These are phyloP conservation scores for Arthrobotrys entomopaga DNA, from an alignment of 2,329 filamentous ascomycete species.

Conservation along the genomic window DNA sequence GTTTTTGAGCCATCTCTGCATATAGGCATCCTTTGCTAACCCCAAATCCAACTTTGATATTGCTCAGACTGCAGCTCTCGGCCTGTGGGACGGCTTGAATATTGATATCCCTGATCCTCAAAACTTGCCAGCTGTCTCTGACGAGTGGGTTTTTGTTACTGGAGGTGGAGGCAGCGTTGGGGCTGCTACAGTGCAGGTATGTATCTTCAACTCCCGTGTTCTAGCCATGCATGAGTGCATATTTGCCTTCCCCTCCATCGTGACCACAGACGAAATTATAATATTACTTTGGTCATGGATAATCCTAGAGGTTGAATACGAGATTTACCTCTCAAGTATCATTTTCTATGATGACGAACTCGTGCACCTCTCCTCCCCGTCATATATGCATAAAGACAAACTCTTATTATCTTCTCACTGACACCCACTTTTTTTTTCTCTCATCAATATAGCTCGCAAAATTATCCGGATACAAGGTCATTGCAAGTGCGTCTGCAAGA, in stretches of 20 bases:
- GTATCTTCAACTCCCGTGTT: conserved; percentile 1
- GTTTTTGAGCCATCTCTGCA: conserved; percentile 34
- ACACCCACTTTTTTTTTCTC: no score
- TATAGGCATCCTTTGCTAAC: conserved; percentile 7
- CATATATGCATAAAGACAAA: no score
- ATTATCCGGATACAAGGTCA: conserved; percentile 51
- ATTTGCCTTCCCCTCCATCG: no score
- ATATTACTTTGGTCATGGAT: background rate
- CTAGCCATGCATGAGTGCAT: no score
- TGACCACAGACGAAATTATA: background rate
- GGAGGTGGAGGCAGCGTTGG: conserved; percentile 51
- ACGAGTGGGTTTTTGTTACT: conserved; percentile 45
- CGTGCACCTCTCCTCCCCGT: no score
- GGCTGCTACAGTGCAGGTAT: conserved; percentile 47
- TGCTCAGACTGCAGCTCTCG: conserved; percentile 43
- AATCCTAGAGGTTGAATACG: no score
- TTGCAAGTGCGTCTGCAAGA: conserved; percentile 41
- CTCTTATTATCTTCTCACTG: no score
- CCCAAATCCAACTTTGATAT: background rate
- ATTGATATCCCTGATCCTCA: conserved; percentile 39
- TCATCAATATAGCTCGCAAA: conserved; percentile 37
- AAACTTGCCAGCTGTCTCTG: conserved; percentile 44
- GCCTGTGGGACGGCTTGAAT: conserved; percentile 41
- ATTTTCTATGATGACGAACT: background rate
- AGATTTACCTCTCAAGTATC: no score